Conservation (phyloP, 139 green algal genomes). For the Chlorella sp. region DNA sequence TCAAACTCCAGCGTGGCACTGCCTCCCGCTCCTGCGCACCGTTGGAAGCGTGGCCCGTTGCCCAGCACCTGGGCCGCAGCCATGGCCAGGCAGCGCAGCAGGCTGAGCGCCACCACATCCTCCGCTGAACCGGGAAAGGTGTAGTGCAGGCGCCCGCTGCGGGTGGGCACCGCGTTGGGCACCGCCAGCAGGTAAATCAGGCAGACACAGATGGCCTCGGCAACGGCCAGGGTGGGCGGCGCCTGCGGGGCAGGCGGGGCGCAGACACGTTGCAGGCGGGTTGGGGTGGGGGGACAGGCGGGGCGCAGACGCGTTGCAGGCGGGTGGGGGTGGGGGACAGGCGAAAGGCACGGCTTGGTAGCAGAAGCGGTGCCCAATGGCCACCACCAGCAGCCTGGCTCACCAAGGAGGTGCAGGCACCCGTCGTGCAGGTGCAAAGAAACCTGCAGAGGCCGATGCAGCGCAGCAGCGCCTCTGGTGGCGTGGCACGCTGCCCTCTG, state of each 20-base stretch:
- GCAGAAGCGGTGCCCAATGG: too few species aligned
- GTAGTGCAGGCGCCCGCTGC: neutral
- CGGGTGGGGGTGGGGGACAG: neutral
- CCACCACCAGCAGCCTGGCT: neutral
- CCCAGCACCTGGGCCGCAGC: slow-evolving; percentile 51
- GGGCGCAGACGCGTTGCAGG: neutral
- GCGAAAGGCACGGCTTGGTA: too few species aligned
- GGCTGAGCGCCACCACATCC: slow-evolving; percentile 30
- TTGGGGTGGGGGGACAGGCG: neutral
- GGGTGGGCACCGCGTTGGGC: slow-evolving; percentile 2
- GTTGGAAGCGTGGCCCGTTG: slow-evolving; percentile 36
- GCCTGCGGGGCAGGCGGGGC: neutral
- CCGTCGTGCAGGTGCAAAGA: neutral
- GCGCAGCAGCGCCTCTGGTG: neutral
- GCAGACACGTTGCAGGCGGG: neutral
- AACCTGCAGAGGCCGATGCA: slow-evolving; percentile 3
- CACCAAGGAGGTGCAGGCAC: slow-evolving; percentile 8
- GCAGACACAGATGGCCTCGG: slow-evolving; percentile 7
- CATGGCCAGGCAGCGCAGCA: slow-evolving; percentile 50
- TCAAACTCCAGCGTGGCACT: too few species aligned
- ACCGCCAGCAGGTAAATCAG: slow-evolving; percentile 8
- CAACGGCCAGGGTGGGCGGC: slow-evolving; percentile 2
- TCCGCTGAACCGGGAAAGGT: slow-evolving; percentile 9
- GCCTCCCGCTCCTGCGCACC: slow-evolving; percentile 22
- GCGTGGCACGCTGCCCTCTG: neutral